Evolutionary conservation across 495 filamentous ascomycete genomes (phyloP).

Genomic region (Hamigera avellanea): DNA sequence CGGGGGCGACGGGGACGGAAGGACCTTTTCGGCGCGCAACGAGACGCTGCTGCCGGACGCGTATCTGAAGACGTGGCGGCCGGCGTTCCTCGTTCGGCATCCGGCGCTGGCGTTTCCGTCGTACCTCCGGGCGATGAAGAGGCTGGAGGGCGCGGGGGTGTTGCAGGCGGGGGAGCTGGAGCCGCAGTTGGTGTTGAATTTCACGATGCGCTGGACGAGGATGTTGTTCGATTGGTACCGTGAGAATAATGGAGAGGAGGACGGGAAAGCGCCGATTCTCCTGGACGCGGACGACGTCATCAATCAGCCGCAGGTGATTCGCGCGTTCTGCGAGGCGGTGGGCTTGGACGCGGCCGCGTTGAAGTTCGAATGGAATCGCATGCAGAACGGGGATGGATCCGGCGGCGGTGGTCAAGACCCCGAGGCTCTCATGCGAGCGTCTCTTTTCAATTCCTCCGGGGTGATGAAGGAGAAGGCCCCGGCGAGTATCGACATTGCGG

Average conservation of each 20-base stretch:
- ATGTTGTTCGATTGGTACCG: constrained; percentile 24
- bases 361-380: constrained; percentile 25
- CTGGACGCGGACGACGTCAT: constrained; percentile 39
- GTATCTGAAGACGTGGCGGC: constrained; percentile 20
- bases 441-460: constrained; percentile 20
- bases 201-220: constrained; percentile 23
- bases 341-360: constrained; percentile 22
- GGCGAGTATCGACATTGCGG: constrained; percentile 19
- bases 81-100: constrained; percentile 33
- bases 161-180: constrained; percentile 5
- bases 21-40: constrained; percentile 19
- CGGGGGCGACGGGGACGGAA: constrained; percentile 5
- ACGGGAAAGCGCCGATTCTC: constrained; percentile 18
- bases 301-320: constrained; percentile 17
- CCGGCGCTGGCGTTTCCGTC: constrained; percentile 29
- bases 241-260: constrained; percentile 8
- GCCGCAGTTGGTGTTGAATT: constrained; percentile 8
- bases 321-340: constrained; percentile 18
- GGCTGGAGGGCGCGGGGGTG: constrained; percentile 8
- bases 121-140: constrained; percentile 18
- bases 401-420: constrained; percentile 1
- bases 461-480: constrained; percentile 26
- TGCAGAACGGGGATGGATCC: background rate
- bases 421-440: constrained; percentile 16
- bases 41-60: constrained; percentile 26